Base-by-base conservation (phyloP, 2,329 filamentous ascomycete genomes). In the Monosporascus sp. region DNA sequence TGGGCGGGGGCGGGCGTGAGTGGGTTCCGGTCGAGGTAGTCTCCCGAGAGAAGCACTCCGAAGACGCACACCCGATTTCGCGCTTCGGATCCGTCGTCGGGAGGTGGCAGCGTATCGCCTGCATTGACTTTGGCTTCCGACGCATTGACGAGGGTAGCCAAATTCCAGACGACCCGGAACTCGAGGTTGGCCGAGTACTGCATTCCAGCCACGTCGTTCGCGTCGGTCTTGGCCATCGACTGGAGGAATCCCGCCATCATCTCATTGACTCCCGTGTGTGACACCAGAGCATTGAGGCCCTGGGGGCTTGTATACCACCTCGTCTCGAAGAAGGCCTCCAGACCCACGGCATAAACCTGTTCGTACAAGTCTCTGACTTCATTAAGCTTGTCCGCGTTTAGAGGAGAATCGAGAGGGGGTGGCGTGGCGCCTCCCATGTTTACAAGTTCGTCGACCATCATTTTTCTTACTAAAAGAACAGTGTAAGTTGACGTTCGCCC, bases 311-410 rank as follows among this genome's bases (percentile, higher is more conserved):
- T 82, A 72, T 90, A 97, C 92, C 92, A 97, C 27, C 79, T 80
- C 7, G 90, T 89, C 69, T 97, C 92, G 57, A 95, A 81, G 57
- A 94, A 86, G 49, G 81, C 81, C 69, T 90, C 86, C 47, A 94
- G 81, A 7, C 85, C 87, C 1, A 81, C 81, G 4, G 86, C 87
- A 68, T 94, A 95, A 59, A 91, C 85, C 59, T 87, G 86, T 61
- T 83, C 81, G 70, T 89, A 95, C 17, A 93, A 70, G 56, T 81
- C 81, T 58, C 84, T 85, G 54, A 91, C 84, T 66, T 91, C 86
- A 61, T 85, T 82, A 49, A 89, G 64, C 22, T 70, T 72, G 36
- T 77, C 76, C 54, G 80, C 69, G 67, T 75, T 70, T 64, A 74
- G 77, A 54, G 81, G 77, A 27, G 81, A 77, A 59, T 72, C 69